A percentile compares a stretch with the other conserved stretches of the same genome.
phyloP scores from a whole-genome alignment of 164 flowering plant species.

The Vitis amurensis region DNA sequence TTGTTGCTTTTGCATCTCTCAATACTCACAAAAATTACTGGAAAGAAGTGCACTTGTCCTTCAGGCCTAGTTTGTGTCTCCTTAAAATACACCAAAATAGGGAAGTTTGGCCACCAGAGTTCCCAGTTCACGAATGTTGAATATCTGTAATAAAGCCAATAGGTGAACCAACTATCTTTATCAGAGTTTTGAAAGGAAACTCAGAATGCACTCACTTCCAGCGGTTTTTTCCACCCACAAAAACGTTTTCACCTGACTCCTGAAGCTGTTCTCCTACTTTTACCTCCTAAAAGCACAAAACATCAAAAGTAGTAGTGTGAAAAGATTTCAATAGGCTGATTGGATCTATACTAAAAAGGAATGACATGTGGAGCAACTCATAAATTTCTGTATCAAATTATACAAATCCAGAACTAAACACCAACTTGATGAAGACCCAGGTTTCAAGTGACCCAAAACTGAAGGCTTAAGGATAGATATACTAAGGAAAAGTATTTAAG shows the following conservation, averaged over 20 bases:
- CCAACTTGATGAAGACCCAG: background rate
- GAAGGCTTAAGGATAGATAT: no score
- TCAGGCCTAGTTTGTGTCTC: constrained; percentile 94
- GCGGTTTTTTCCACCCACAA: constrained; percentile 92
- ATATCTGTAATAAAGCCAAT: constrained; percentile 43
- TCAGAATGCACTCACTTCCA: constrained; percentile 74
- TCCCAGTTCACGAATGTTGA: constrained; percentile 96
- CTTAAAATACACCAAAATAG: constrained; percentile 87
- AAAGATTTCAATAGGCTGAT: background rate
- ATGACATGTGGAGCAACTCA: background rate
- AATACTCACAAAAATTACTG: constrained; percentile 85
- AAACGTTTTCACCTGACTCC: constrained; percentile 89
- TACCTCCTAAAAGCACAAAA: constrained; percentile 63
- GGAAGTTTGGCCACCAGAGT: constrained; percentile 96
- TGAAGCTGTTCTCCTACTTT: constrained; percentile 78
- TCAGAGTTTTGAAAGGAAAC: background rate
- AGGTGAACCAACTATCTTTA: background rate
- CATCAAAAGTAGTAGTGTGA: background rate
- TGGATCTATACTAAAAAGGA: background rate
- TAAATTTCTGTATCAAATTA: no score
- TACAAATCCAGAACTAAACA: background rate
- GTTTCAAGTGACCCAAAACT: background rate
- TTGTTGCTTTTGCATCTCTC: background rate
- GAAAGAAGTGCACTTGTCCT: constrained; percentile 95
- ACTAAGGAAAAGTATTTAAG: background rate